phyloP scores from a whole-genome alignment of 768 basidiomycete genomes.

The Lentinula lateritia region DNA sequence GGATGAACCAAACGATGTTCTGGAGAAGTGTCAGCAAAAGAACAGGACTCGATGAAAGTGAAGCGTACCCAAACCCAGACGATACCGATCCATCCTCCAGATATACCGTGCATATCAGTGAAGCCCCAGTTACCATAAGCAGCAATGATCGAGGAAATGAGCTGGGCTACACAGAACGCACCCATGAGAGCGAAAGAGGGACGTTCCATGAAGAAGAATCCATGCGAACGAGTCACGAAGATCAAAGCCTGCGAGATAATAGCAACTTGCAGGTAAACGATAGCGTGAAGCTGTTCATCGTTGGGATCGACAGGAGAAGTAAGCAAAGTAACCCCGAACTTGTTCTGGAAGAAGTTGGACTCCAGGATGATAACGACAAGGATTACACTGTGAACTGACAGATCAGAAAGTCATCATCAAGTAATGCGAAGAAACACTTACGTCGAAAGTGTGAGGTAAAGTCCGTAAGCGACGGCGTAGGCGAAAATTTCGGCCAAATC shows the following conservation, averaged over 20 bases:
- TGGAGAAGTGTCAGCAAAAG: constrained; percentile 24
- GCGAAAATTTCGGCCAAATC: constrained; percentile 95
- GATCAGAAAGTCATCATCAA: not conserved
- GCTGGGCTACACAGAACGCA: constrained; percentile 92
- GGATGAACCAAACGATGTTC: constrained; percentile 96
- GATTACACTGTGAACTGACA: constrained; percentile 44
- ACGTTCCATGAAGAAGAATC: constrained; percentile 96
- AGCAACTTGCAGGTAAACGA: constrained; percentile 94
- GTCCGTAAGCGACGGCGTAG: constrained; percentile 91
- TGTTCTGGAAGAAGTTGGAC: constrained; percentile 85
- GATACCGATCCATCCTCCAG: constrained; percentile 95
- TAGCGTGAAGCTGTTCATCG: constrained; percentile 77
- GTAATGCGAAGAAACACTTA: constrained; percentile 33
- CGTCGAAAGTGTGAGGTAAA: constrained; percentile 92
- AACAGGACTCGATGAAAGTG: not conserved
- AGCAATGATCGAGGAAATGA: constrained; percentile 93
- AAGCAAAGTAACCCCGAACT: constrained; percentile 67
- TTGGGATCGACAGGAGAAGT: constrained; percentile 39
- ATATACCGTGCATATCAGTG: constrained; percentile 74
- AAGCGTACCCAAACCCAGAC: constrained; percentile 84
- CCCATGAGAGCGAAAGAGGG: constrained; percentile 83
- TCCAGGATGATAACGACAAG: constrained; percentile 82
- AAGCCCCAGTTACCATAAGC: constrained; percentile 93
- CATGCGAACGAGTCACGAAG: constrained; percentile 91
- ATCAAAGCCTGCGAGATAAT: constrained; percentile 98